A percentile compares a stretch with the other conserved stretches of the same genome.
These are phyloP conservation scores for Naumovozyma castellii DNA, from an alignment of 805 yeast genomes.

Conservation along the genomic window DNA sequence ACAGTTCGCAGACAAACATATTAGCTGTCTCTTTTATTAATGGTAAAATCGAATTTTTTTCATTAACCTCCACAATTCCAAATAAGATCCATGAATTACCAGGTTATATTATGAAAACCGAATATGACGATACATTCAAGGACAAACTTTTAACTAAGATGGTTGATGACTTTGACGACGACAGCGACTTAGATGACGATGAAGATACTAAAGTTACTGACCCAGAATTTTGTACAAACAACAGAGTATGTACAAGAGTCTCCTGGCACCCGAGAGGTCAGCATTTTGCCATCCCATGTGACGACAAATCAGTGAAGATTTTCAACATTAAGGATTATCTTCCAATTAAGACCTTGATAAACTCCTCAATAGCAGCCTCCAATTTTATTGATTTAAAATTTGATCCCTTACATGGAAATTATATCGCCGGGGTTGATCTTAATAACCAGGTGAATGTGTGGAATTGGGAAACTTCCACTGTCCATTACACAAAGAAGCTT, in stretches of 20 bases:
- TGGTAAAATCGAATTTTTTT: conserved; percentile 49
- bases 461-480: conserved; percentile 36
- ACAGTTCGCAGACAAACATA: conserved; percentile 47
- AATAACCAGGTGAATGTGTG: conserved; percentile 47
- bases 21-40: conserved; percentile 49
- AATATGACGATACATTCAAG: conserved; percentile 24
- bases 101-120: conserved; percentile 29
- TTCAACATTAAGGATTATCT: conserved; percentile 28
- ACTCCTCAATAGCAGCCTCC: conserved; percentile 8
- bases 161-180: conserved; percentile 11
- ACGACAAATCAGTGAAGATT: conserved; percentile 38
- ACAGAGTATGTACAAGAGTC: conserved; percentile 42
- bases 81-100: conserved; percentile 38
- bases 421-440: conserved; percentile 49
- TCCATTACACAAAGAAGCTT: conserved; percentile 27
- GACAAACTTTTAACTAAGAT: conserved; percentile 9
- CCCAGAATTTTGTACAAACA: conserved; percentile 29
- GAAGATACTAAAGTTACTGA: conserved; percentile 30
- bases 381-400: conserved; percentile 44
- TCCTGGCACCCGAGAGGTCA: conserved; percentile 69
- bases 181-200: conserved; percentile 34
- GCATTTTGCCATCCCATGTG: conserved; percentile 57
- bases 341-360: conserved; percentile 17
- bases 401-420: conserved; percentile 48
- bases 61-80: conserved; percentile 45